phyloP scores from a whole-genome alignment of 805 yeast genomes.

The Candida anglica region DNA sequence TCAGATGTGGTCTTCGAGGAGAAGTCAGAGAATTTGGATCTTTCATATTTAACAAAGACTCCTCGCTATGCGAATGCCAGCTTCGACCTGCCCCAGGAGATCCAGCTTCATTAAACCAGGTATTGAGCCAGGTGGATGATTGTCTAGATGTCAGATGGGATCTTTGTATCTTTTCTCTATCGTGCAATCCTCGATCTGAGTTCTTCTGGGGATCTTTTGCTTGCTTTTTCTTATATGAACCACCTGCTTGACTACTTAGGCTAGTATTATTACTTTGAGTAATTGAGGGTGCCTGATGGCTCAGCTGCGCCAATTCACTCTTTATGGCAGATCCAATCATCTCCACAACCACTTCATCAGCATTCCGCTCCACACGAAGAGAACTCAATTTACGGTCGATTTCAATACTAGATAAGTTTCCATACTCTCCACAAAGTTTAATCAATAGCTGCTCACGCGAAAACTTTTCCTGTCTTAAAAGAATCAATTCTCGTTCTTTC shows the following conservation, averaged over 20 bases:
- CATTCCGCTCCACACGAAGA: slow-evolving; percentile 9
- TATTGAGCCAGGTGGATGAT: slow-evolving; percentile 11
- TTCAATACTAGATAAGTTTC: slow-evolving; percentile 30
- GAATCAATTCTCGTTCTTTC: slow-evolving; percentile 43
- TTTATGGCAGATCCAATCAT: slow-evolving; percentile 24
- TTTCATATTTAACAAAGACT: not conserved
- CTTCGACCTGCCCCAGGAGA: no score
- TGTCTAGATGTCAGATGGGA: no score
- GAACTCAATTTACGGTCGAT: slow-evolving; percentile 25
- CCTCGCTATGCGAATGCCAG: no score
- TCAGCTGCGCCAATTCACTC: no score
- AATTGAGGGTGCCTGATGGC: no score
- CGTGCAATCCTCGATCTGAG: no score
- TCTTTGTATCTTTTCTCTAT: no score
- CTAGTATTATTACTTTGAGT: not conserved
- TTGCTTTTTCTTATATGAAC: not conserved
- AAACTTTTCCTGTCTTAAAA: slow-evolving; percentile 30
- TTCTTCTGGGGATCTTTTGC: not conserved
- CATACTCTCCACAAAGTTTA: slow-evolving; percentile 30
- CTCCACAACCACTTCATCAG: slow-evolving; percentile 17
- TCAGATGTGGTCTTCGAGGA: not conserved
- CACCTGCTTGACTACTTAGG: not conserved
- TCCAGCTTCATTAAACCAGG: slow-evolving; percentile 10
- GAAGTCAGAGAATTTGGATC: not conserved
- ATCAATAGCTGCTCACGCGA: slow-evolving; percentile 29